Evolutionary conservation across 129 eudicot species (phyloP).

Genomic region (Pulicaria dysenterica): DNA sequence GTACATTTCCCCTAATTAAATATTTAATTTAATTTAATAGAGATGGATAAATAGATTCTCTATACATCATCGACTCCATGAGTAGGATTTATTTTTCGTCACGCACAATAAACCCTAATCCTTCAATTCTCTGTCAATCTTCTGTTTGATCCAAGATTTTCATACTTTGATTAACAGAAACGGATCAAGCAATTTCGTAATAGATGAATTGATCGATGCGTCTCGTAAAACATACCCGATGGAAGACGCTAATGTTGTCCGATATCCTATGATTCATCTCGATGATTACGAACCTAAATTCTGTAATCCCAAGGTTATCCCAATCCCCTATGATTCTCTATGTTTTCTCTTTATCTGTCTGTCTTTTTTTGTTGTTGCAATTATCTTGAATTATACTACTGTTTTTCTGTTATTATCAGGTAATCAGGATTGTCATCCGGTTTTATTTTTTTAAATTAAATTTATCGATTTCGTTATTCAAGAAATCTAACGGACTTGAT

Average conservation of each 20-base stretch:
- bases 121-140: not conserved
- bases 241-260: conserved; percentile 27
- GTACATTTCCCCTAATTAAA: too few relatives aligned
- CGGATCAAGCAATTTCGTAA: not conserved
- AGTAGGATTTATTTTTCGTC: conserved; percentile 24
- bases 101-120: conserved; percentile 39
- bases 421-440: not conserved
- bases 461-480: not conserved
- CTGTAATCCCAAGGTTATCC: conserved; percentile 40
- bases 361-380: too few relatives aligned
- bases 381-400: not conserved
- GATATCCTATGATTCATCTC: conserved; percentile 54
- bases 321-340: not conserved
- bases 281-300: conserved; percentile 47
- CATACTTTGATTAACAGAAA: conserved; percentile 16
- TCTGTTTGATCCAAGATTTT: conserved; percentile 1
- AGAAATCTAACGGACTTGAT: not conserved
- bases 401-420: conserved; percentile 1
- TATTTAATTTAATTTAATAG: too few relatives aligned
- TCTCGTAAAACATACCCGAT: conserved; percentile 18
- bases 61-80: conserved; percentile 23
- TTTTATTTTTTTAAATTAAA: not conserved
- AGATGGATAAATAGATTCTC: conserved; percentile 21
- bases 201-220: conserved; percentile 18
- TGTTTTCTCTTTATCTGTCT: not conserved